Base-by-base conservation (phyloP, 495 filamentous ascomycete genomes). In the Hypoxylon crocopeplum region DNA sequence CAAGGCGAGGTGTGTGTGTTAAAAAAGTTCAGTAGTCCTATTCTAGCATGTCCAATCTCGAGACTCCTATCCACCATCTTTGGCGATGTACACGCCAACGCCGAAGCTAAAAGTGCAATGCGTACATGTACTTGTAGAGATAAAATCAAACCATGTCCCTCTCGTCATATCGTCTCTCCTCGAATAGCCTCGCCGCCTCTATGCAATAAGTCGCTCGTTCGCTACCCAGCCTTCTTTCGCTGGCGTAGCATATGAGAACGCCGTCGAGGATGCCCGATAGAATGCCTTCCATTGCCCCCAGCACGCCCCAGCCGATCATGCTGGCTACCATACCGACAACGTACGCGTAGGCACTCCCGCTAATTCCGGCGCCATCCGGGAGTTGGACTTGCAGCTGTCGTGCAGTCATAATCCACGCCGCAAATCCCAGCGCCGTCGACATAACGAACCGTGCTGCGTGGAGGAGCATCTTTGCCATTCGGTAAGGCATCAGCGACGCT, bases 401-500 rank as follows among this genome's bases (percentile, higher is more conserved):
- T 13, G 94, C 91, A 24, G 92, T 93, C 47, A 88, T 88, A n/a
- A 98, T 91, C 94, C 94, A 98, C 20, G 90, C 94, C n/a, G 89
- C 93, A 67, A 97, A 93, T 1, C 94, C 95, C 21, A 98, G 80
- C 1, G 89, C 89, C 30, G 90, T 82, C 5, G 91, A 89, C 82
- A 95, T 95, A 62, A 97, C 89, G 62, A 90, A 88, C 15, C 94
- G 83, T 13, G 90, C 91, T 15, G 94, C 93, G 60, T 95, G 88
- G 10, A 98, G 85, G 15, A 98, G 84, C 50, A 98, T 81, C 66
- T 97, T 97, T 3, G 93, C 90, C 15, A 98, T 85, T 17, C 87
- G 85, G 67, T 98, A 98, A 3, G 94, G 87, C 45, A 81, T 70
- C 15, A 78, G 69, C 3, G 68, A 68, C 36, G 66, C 78, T 51